Conservation (phyloP, 495 filamentous ascomycete species). For the Tuber melanosporum region DNA sequence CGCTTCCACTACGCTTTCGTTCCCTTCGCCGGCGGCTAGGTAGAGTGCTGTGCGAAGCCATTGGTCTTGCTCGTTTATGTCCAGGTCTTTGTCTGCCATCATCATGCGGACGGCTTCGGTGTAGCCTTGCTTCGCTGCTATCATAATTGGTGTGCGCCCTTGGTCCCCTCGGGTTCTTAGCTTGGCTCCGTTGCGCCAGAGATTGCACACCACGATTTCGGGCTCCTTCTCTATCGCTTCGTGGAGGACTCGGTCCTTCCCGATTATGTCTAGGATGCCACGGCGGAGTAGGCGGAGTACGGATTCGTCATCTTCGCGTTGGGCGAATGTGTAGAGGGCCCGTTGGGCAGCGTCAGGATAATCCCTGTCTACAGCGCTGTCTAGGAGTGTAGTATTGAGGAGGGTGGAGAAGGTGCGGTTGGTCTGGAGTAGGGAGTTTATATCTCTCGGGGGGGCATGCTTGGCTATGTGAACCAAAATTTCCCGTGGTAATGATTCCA, state of each 20-base stretch:
- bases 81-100: background rate
- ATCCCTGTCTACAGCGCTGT: background rate
- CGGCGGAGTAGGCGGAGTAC: background rate
- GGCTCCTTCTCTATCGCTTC: background rate
- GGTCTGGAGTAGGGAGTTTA: background rate
- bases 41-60: background rate
- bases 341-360: background rate
- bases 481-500: background rate
- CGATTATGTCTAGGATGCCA: background rate
- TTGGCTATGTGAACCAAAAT: background rate
- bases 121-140: conserved; percentile 1
- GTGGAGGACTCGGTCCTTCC: background rate
- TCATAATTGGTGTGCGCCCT: background rate
- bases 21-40: no score
- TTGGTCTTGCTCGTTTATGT: background rate
- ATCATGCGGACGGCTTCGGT: background rate
- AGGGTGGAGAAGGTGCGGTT: background rate
- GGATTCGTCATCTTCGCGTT: background rate
- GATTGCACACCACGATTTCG: background rate
- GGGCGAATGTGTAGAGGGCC: background rate
- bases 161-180: background rate
- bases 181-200: background rate
- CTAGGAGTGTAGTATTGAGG: background rate
- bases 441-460: background rate
- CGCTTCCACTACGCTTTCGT: no score